These are phyloP conservation scores for Vigna angularis DNA, from an alignment of 306 rosid species.

Conservation along the genomic window DNA sequence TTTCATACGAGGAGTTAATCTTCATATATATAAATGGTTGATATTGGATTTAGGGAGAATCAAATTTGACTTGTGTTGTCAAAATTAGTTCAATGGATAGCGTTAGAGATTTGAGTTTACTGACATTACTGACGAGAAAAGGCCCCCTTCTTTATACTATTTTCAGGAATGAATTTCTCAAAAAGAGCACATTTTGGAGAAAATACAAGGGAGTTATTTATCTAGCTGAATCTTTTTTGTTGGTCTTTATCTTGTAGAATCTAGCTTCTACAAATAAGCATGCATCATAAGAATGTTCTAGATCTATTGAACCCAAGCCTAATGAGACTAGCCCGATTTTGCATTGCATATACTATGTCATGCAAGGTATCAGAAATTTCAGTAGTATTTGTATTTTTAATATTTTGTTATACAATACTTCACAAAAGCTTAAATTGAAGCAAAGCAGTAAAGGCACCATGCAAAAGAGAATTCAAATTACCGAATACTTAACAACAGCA, in stretches of 20 bases:
- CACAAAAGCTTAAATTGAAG: constrained; percentile 5
- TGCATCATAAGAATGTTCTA: background rate
- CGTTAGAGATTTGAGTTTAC: constrained; percentile 22
- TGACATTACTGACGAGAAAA: constrained; percentile 25
- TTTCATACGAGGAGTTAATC: background rate
- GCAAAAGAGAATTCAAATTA: background rate
- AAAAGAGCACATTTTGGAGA: constrained; percentile 26
- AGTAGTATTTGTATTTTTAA: background rate
- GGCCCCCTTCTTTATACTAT: background rate
- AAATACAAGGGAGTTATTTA: background rate
- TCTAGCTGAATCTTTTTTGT: constrained; percentile 12
- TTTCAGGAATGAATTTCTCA: constrained; percentile 37
- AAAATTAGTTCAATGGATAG: background rate
- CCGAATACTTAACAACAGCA: background rate
- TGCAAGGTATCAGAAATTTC: constrained; percentile 7
- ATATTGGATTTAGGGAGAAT: constrained; percentile 3
- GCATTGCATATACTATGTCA: constrained; percentile 26
- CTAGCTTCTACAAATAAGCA: constrained; percentile 19
- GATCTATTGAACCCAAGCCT: constrained; percentile 29
- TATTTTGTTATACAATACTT: background rate
- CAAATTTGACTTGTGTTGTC: background rate
- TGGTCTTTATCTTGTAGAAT: background rate
- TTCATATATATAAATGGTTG: background rate
- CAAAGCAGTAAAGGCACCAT: background rate
- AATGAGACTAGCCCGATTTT: constrained; percentile 19